Evolutionary conservation across 1,284 basidiomycete genomes (phyloP).

Genomic region (Cutaneotrichosporon sp.): DNA sequence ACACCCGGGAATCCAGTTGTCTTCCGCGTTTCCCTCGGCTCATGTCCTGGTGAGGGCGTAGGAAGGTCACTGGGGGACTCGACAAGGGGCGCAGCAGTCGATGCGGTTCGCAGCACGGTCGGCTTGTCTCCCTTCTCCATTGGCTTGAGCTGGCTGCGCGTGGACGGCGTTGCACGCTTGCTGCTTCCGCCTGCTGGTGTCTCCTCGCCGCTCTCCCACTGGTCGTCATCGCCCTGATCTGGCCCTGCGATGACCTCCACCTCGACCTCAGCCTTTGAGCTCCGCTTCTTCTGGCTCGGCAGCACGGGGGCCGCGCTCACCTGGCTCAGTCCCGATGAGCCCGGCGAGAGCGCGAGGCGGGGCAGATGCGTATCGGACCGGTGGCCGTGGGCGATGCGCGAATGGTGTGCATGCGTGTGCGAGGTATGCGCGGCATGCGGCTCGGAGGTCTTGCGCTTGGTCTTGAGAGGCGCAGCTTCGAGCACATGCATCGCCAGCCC

Average conservation of each 20-base stretch:
- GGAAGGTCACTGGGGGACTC: constrained; percentile 2
- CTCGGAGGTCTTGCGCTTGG: constrained; percentile 23
- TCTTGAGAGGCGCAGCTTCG: constrained; percentile 18
- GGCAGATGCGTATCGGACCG: constrained; percentile 11
- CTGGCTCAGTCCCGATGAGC: background rate
- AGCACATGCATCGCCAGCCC: constrained; percentile 41
- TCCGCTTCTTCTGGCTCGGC: background rate
- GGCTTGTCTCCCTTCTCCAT: background rate
- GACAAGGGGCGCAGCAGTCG: background rate
- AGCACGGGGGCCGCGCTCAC: background rate
- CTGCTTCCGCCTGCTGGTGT: constrained; percentile 4
- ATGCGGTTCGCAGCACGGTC: background rate
- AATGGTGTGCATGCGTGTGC: background rate
- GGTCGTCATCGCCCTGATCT: constrained; percentile 6
- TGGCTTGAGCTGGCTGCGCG: too few species aligned
- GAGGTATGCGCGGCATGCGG: background rate
- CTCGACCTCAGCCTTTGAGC: background rate
- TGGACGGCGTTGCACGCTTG: background rate
- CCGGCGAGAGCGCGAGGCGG: constrained; percentile 4
- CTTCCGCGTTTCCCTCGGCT: constrained; percentile 9
- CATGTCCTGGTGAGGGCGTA: background rate
- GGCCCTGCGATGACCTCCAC: constrained; percentile 13
- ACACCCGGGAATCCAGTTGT: constrained; percentile 11
- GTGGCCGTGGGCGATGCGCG: background rate
- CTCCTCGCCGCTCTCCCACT: constrained; percentile 22